Evolutionary conservation across 2,329 filamentous ascomycete species (phyloP), one percentile per base, ranked within the genome.

Genomic region (Xylariaceae sp.): DNA sequence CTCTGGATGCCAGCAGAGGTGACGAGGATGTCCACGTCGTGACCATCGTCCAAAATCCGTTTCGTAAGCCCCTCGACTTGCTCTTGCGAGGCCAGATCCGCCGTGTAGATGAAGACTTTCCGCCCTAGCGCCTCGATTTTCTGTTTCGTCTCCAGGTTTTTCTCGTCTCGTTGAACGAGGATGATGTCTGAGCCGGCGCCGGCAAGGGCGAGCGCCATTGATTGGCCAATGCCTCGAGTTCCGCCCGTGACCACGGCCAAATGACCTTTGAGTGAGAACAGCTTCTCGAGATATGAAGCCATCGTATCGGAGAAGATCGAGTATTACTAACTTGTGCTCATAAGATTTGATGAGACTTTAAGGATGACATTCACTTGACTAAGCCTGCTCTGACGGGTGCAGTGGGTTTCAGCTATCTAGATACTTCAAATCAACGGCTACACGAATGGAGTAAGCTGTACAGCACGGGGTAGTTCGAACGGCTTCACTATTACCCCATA

Each of bases 1-100:
- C 84, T 79, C 72, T 96, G 91, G 67, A 95, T 92, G 21, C 91
- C 91, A 13, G 88, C 91, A 72, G 88, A 91, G 73, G 92, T 95
- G 65, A 95, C 76, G 9, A 95, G 82, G 65, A 95, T 88, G 68
- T 89, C 81, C 57, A 94, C 83, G 67, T 84, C 70, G 65, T 84
- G 78, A 50, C 80, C 80, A 64, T 85, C 82, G 41, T 75, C 74
- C n/a, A 88, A 75, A 50, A 91, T 73, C 32, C 75, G 74, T 40
- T 85, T 82, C 2, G 83, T 75, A 5, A 92, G 78, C 0, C 73
- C 72, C 29, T 79, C 74, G 49, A 91, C 85, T 16, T 84, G 81
- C 21, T 75, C 67, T 24, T 77, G 72, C 1, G 80, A 82, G 33
- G 82, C 77, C 41, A 92, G 82, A 71, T 92, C 88, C 21, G 84